A percentile compares a stretch with the other conserved stretches of the same genome.
These are phyloP conservation scores for Nevesoporus exiguus DNA, from an alignment of 768 basidiomycete genomes.

Conservation along the genomic window DNA sequence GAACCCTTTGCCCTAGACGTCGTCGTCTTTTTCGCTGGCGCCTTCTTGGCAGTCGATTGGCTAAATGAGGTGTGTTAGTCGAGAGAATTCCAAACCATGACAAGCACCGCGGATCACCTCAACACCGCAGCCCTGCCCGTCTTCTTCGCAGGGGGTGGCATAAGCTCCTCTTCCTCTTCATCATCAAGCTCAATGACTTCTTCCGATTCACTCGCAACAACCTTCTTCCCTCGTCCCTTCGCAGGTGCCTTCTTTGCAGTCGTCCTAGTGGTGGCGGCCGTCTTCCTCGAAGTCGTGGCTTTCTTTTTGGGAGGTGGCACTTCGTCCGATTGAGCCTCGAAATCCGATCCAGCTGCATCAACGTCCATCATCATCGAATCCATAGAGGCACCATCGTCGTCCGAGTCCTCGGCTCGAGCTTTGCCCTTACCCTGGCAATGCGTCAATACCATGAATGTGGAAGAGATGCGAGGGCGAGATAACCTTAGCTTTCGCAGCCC, in stretches of 20 bases:
- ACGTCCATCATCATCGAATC: constrained; percentile 83
- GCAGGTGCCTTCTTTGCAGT: constrained; percentile 45
- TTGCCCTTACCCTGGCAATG: constrained; percentile 48
- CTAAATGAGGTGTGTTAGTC: constrained; percentile 19
- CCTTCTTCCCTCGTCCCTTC: constrained; percentile 57
- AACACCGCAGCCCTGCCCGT: constrained; percentile 63
- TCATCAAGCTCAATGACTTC: constrained; percentile 55
- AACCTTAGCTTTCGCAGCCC: constrained; percentile 46
- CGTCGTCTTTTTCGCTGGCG: constrained; percentile 47
- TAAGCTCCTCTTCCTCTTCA: constrained; percentile 46
- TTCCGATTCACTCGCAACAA: constrained; percentile 46
- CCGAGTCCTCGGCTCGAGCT: constrained; percentile 49
- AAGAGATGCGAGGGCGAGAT: background rate
- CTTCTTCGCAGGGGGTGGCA: constrained; percentile 48
- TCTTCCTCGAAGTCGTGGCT: constrained; percentile 35
- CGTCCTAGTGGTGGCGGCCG: constrained; percentile 27
- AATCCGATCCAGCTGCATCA: constrained; percentile 52
- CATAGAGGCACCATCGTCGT: constrained; percentile 40
- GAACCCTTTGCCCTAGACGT: constrained; percentile 31
- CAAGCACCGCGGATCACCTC: constrained; percentile 41
- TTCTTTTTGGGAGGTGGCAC: constrained; percentile 44
- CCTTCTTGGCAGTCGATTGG: constrained; percentile 46
- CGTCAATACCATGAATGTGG: background rate
- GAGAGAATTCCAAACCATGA: constrained; percentile 29
- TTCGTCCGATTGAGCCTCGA: constrained; percentile 41